Conservation (phyloP, 495 filamentous ascomycete genomes). For the Penicillium manginii region DNA sequence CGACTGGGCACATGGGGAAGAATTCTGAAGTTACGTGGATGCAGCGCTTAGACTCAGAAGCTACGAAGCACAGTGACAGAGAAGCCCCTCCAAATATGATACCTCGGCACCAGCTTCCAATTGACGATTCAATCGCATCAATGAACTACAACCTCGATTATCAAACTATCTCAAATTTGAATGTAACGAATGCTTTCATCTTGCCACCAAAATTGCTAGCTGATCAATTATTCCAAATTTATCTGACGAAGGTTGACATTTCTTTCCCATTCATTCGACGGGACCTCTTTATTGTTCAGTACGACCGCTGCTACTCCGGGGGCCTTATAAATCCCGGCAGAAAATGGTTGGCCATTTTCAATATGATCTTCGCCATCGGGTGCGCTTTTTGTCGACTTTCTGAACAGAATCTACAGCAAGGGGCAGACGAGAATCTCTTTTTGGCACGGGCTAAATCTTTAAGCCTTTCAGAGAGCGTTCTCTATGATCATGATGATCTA, state of each 20-base stretch:
- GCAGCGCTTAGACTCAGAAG: constrained; percentile 31
- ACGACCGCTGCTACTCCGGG: constrained; percentile 1
- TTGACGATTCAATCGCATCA: constrained; percentile 10
- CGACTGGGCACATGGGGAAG: constrained; percentile 60
- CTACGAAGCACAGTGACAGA: constrained; percentile 6
- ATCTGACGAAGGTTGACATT: constrained; percentile 55
- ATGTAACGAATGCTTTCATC: constrained; percentile 39
- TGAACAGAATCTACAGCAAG: constrained; percentile 21
- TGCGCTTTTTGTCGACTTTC: neutral
- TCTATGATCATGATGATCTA: constrained; percentile 53
- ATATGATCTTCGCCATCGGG: constrained; percentile 65
- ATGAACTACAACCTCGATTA: constrained; percentile 59
- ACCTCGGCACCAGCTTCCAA: neutral
- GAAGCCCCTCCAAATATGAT: neutral
- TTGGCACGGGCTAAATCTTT: constrained; percentile 57
- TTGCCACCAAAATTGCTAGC: constrained; percentile 50
- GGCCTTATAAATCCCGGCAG: constrained; percentile 12
- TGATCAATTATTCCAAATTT: constrained; percentile 51
- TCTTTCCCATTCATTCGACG: constrained; percentile 58
- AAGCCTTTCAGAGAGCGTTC: constrained; percentile 42
- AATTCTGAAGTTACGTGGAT: constrained; percentile 62
- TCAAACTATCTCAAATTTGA: constrained; percentile 37
- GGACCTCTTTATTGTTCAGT: constrained; percentile 35
- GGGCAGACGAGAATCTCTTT: constrained; percentile 50
- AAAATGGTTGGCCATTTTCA: constrained; percentile 59